These are phyloP conservation scores for Phaseolus lunatus DNA, from an alignment of 306 rosid species.

Conservation along the genomic window DNA sequence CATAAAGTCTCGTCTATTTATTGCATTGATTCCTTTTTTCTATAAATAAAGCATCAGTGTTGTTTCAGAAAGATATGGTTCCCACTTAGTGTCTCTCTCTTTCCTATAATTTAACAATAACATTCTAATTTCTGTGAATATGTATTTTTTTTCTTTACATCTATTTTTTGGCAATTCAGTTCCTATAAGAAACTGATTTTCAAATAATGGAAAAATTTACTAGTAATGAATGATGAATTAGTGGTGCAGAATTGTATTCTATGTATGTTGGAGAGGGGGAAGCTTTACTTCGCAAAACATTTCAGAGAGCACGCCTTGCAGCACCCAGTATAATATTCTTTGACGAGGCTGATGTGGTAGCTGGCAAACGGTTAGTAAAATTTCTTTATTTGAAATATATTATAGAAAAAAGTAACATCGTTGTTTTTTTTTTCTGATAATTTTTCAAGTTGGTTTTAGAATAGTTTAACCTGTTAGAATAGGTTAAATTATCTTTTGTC, in stretches of 20 bases:
- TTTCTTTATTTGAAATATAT: slow-evolving; percentile 12
- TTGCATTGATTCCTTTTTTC: no score
- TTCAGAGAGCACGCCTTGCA: slow-evolving; percentile 85
- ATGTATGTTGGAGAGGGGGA: slow-evolving; percentile 99
- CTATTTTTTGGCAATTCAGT: slow-evolving; percentile 21
- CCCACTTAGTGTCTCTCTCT: no score
- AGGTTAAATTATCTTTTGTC: no score
- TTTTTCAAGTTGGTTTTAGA: neutral
- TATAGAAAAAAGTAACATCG: neutral
- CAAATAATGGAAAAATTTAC: slow-evolving; percentile 25
- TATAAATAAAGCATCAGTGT: no score
- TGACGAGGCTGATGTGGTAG: slow-evolving; percentile 93
- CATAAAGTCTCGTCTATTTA: no score
- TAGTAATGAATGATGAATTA: slow-evolving; percentile 55
- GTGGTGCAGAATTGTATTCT: slow-evolving; percentile 92
- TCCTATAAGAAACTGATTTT: slow-evolving; percentile 24
- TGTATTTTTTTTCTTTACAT: neutral
- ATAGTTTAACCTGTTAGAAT: no score
- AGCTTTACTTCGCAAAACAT: slow-evolving; percentile 82
- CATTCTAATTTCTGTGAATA: slow-evolving; percentile 14
- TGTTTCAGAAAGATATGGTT: no score
- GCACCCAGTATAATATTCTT: slow-evolving; percentile 92
- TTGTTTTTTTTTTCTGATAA: neutral
- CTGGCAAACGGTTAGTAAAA: slow-evolving; percentile 81
- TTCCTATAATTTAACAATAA: neutral